These are phyloP conservation scores for Cadophora luteo-olivacea DNA, from an alignment of 2,329 filamentous ascomycete species.

Conservation along the genomic window DNA sequence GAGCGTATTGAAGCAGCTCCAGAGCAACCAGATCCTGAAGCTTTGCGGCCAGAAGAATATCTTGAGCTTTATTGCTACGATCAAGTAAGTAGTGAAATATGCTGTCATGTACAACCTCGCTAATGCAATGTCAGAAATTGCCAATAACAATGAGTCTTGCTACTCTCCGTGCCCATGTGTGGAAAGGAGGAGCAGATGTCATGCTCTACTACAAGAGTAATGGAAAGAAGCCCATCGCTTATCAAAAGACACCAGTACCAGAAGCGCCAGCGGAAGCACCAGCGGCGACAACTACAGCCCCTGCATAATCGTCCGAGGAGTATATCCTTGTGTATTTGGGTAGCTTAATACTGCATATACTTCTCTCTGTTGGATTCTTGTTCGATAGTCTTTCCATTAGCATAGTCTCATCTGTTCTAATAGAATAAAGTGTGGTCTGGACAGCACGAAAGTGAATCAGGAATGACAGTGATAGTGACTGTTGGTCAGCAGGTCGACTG, in stretches of 20 bases:
- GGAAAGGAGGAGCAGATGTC: constrained; percentile 95
- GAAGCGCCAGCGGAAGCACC: constrained; percentile 19
- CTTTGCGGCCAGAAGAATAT: constrained; percentile 86
- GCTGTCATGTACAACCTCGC: constrained; percentile 16
- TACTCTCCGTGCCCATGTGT: constrained; percentile 88
- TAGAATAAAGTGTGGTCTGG: background rate
- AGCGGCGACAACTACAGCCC: constrained; percentile 18
- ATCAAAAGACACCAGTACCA: constrained; percentile 28
- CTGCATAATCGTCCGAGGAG: constrained; percentile 12
- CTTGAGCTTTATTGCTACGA: constrained; percentile 94
- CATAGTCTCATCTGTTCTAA: constrained; percentile 4
- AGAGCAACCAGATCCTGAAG: constrained; percentile 62
- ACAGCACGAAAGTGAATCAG: background rate
- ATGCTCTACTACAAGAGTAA: constrained; percentile 91
- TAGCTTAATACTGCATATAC: constrained; percentile 18
- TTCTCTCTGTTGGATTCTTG: constrained; percentile 2
- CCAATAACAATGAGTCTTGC: constrained; percentile 90
- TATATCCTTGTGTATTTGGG: constrained; percentile 3
- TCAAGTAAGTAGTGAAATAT: constrained; percentile 63
- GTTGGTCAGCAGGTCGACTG: background rate
- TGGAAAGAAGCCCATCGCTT: constrained; percentile 57
- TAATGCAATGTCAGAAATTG: constrained; percentile 51
- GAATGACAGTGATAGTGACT: background rate
- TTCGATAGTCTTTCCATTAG: constrained; percentile 5
- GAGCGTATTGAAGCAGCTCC: constrained; percentile 83